phyloP scores from a whole-genome alignment of 306 rosid genomes.

The Casuarina equisetifolia region DNA sequence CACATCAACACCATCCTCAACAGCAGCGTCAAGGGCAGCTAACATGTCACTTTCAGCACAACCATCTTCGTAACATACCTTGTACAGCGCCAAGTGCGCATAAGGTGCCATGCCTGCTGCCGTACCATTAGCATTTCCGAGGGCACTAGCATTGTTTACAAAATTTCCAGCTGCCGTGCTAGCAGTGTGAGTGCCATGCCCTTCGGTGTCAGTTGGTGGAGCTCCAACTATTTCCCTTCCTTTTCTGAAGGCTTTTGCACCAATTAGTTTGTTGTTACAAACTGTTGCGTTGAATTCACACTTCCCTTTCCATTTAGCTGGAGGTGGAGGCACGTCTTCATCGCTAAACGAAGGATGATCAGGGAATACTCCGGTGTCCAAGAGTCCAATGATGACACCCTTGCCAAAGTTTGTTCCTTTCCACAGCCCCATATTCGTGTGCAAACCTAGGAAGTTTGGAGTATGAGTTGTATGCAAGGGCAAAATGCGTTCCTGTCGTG shows the following conservation, averaged over 20 bases:
- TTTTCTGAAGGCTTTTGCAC: slow-evolving; percentile 53
- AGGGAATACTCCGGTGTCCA: slow-evolving; percentile 66
- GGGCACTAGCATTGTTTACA: slow-evolving; percentile 39
- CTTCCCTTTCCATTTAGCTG: slow-evolving; percentile 71
- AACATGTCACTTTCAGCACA: slow-evolving; percentile 46
- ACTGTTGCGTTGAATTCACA: slow-evolving; percentile 54
- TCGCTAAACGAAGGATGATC: slow-evolving; percentile 61
- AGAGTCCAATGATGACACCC: slow-evolving; percentile 65
- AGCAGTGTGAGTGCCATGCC: slow-evolving; percentile 83
- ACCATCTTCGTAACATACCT: slow-evolving; percentile 23
- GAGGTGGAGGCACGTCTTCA: slow-evolving; percentile 59
- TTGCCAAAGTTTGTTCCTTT: slow-evolving; percentile 50
- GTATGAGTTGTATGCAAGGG: slow-evolving; percentile 66
- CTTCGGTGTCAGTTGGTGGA: slow-evolving; percentile 50
- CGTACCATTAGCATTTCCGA: slow-evolving; percentile 60
- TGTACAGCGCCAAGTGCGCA: slow-evolving; percentile 67
- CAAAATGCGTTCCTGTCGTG: slow-evolving; percentile 39
- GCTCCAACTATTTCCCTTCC: neutral
- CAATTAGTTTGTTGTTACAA: slow-evolving; percentile 75
- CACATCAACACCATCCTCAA: slow-evolving; percentile 72
- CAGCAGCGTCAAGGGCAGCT: slow-evolving; percentile 52
- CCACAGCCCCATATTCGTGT: slow-evolving; percentile 56
- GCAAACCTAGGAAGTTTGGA: slow-evolving; percentile 69
- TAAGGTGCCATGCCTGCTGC: slow-evolving; percentile 69
- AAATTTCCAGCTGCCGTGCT: slow-evolving; percentile 64